Evolutionary conservation across 148 eudicot species (phyloP).

Genomic region (Nyssa sinensis): DNA sequence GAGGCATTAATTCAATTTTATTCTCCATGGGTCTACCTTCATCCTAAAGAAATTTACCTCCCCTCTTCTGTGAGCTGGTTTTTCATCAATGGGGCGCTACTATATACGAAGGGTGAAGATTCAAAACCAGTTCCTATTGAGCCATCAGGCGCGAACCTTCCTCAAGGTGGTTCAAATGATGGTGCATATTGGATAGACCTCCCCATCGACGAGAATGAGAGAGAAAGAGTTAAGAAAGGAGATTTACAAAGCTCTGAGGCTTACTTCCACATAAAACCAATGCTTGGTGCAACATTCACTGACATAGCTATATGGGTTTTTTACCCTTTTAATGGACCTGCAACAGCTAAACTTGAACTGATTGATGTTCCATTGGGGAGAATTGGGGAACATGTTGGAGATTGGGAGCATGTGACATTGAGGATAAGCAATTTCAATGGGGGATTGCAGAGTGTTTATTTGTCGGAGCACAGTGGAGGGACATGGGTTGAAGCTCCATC

Average conservation of each 20-base stretch:
- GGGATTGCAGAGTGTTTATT: constrained; percentile 24
- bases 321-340: constrained; percentile 45
- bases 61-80: constrained; percentile 46
- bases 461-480: constrained; percentile 37
- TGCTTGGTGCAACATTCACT: constrained; percentile 36
- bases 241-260: constrained; percentile 25
- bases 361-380: constrained; percentile 27
- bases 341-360: constrained; percentile 31
- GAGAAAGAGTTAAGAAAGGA: constrained; percentile 27
- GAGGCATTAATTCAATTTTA: constrained; percentile 29
- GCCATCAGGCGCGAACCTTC: constrained; percentile 39
- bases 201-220: constrained; percentile 29
- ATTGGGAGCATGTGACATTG: constrained; percentile 45
- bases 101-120: constrained; percentile 29
- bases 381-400: constrained; percentile 42
- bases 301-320: constrained; percentile 41
- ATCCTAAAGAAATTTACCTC: constrained; percentile 38
- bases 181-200: constrained; percentile 43
- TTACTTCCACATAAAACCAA: constrained; percentile 36
- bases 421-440: constrained; percentile 44
- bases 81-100: constrained; percentile 35
- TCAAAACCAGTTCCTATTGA: constrained; percentile 26
- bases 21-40: constrained; percentile 36
- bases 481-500: constrained; percentile 27
- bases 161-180: constrained; percentile 43